Evolutionary conservation across 371 early-diverging fungal species (phyloP), one percentile per base, ranked within the genome.

Genomic region (Lichtheimia hyalospora): DNA sequence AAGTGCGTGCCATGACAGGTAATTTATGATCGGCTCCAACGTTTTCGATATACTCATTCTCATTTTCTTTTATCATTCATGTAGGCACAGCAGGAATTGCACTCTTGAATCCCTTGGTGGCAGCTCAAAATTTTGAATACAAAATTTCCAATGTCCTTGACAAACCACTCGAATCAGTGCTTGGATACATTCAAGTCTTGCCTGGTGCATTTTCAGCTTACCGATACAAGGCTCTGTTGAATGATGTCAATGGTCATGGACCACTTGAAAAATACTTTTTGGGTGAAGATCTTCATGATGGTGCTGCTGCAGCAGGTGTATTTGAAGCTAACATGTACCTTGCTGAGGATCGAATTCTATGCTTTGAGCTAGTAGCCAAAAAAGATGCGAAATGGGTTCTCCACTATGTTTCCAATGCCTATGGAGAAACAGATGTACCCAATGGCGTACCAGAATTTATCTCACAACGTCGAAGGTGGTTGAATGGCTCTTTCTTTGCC

Each of bases 201-300:
- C 96, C 96, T 15, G 96, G 96, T 57, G 96, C 97, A 16, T 96
- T 97, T 72, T 93, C 94, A 0, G 98, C 97, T 2, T 97, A 97
- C 73, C 87, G 97, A 41, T 97, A 88, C 70, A 64, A 69, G 15
- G 98, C 97, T 3, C 80, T 97, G 27, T 85, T 87, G 68, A 90
- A 94, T 54, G 78, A 85, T 6, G 64, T 73, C 0, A 63, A 81
- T 18, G 87, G 84, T 14, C 68, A 73, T 18, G 93, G 92, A 23
- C 97, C 97, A 8, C 78, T 97, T 51, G 82, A 86, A 52, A 84
- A 88, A 48, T 97, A 96, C 77, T 97, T 97, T 66, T 88, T 92
- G 84, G 97, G 97, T 49, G 96, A 97, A 71, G 81, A 83, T 10
- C 81, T 94, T 70, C 94, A 95, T 64, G 85, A 84, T 14, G 86